Percentiles rank a stretch among this genome's conserved stretches.
Conservation (phyloP, 257 asterid species). For the Solanum virginianum region DNA sequence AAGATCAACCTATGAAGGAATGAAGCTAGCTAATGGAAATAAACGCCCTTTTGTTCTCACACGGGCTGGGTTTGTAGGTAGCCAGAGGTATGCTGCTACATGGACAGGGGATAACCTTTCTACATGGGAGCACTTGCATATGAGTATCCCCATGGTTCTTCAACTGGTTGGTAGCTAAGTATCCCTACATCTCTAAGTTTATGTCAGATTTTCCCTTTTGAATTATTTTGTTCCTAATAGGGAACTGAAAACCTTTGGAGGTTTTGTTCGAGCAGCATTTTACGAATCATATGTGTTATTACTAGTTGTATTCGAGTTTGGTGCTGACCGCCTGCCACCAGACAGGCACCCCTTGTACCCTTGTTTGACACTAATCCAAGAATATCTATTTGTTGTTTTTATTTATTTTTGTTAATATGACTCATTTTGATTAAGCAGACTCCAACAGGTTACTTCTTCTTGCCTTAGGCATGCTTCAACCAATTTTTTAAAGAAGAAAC, state of each 20-base stretch:
- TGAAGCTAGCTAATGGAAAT: slow-evolving; percentile 62
- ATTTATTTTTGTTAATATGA: background rate
- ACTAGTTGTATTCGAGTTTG: background rate
- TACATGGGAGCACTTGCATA: slow-evolving; percentile 95
- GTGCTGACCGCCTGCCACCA: background rate
- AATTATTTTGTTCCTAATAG: background rate
- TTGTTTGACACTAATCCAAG: background rate
- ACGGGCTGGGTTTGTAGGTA: slow-evolving; percentile 93
- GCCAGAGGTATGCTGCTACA: slow-evolving; percentile 95
- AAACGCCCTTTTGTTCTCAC: slow-evolving; percentile 94
- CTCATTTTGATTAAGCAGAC: background rate
- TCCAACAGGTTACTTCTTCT: background rate
- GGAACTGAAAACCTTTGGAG: background rate
- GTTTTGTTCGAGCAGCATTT: background rate
- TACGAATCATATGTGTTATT: background rate
- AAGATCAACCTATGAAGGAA: slow-evolving; percentile 86
- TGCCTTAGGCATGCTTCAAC: background rate
- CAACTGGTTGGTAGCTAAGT: slow-evolving; percentile 56
- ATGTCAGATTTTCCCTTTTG: background rate
- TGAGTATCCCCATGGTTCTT: slow-evolving; percentile 93
- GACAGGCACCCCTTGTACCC: background rate
- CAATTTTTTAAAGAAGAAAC: background rate
- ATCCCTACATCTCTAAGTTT: background rate
- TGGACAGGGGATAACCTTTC: slow-evolving; percentile 99
- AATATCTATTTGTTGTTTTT: background rate